A percentile compares a stretch with the other conserved stretches of the same genome.
phyloP scores from a whole-genome alignment of 83 land plant genomes.

The Diphasiastrum complanatum region DNA sequence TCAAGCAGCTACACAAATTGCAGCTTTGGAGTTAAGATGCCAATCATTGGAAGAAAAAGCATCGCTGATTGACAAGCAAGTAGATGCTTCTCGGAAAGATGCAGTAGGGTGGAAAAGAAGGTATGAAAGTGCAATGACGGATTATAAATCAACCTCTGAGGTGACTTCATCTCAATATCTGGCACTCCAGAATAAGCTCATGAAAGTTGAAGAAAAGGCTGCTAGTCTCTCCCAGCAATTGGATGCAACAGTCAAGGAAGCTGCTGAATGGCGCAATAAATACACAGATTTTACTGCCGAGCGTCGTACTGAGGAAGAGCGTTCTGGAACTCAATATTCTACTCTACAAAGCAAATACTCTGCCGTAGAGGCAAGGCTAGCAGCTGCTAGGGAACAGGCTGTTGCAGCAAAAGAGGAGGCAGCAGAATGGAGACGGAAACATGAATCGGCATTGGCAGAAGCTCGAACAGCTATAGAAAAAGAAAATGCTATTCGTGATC shows the following conservation, averaged over 20 bases:
- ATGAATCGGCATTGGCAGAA: constrained; percentile 25
- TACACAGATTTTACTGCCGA: constrained; percentile 43
- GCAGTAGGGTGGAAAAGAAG: constrained; percentile 64
- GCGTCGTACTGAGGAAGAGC: constrained; percentile 58
- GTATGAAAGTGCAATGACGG: constrained; percentile 64
- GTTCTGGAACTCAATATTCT: constrained; percentile 49
- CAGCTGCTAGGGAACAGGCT: constrained; percentile 40
- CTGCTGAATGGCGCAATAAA: constrained; percentile 67
- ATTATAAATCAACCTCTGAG: constrained; percentile 57
- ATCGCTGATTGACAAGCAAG: constrained; percentile 54
- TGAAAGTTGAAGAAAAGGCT: constrained; percentile 51
- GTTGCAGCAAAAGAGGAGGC: constrained; percentile 40
- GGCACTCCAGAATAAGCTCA: constrained; percentile 53
- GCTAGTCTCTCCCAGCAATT: constrained; percentile 38
- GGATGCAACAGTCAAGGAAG: constrained; percentile 51
- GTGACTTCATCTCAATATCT: constrained; percentile 46
- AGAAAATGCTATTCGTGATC: constrained; percentile 29
- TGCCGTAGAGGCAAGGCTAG: constrained; percentile 42
- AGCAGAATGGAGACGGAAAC: constrained; percentile 35
- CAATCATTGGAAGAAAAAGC: constrained; percentile 71
- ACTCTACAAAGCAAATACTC: constrained; percentile 30
- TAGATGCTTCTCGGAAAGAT: constrained; percentile 68
- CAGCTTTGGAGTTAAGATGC: constrained; percentile 48
- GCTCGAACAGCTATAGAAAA: constrained; percentile 17
- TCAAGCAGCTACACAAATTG: constrained; percentile 52